Evolutionary conservation across 495 filamentous ascomycete genomes (phyloP).

Genomic region (Penicillium atrosanguineum): DNA sequence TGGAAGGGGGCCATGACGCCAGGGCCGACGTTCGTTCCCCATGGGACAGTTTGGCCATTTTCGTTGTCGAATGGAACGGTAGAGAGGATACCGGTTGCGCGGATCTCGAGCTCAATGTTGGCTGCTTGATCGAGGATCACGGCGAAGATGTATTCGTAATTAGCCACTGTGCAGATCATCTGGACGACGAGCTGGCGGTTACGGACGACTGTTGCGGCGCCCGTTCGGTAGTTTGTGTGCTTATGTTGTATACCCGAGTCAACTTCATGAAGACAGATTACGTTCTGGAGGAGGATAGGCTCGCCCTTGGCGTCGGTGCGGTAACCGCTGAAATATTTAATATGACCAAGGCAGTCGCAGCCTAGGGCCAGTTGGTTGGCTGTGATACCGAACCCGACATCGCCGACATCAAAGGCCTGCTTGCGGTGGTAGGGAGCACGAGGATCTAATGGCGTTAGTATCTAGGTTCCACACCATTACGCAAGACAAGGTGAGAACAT

Average conservation of each 20-base stretch:
- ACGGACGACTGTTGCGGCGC: conserved; percentile 57
- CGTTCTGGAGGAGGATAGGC: conserved; percentile 54
- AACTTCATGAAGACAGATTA: conserved; percentile 68
- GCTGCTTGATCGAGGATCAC: conserved; percentile 86
- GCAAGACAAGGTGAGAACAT: conserved; percentile 1
- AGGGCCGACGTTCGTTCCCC: conserved; percentile 83
- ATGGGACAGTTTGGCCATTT: conserved; percentile 53
- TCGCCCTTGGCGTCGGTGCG: conserved; percentile 53
- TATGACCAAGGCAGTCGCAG: conserved; percentile 67
- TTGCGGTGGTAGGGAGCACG: conserved; percentile 68
- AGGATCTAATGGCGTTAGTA: conserved; percentile 46
- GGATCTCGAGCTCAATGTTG: conserved; percentile 77
- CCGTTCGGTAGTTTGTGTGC: conserved; percentile 66
- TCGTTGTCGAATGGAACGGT: conserved; percentile 71
- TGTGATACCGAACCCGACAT: conserved; percentile 63
- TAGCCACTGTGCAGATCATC: conserved; percentile 74
- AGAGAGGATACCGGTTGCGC: conserved; percentile 83
- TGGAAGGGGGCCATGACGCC: conserved; percentile 77
- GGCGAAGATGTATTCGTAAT: conserved; percentile 84
- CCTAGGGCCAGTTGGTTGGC: conserved; percentile 67
- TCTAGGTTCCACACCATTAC: background rate
- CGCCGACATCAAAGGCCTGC: conserved; percentile 71
- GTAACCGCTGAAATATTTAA: conserved; percentile 63
- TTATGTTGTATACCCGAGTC: conserved; percentile 69
- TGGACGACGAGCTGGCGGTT: conserved; percentile 65